Evolutionary conservation across 2,329 filamentous ascomycete genomes (phyloP).

Genomic region (Paramyrothecium roridum): DNA sequence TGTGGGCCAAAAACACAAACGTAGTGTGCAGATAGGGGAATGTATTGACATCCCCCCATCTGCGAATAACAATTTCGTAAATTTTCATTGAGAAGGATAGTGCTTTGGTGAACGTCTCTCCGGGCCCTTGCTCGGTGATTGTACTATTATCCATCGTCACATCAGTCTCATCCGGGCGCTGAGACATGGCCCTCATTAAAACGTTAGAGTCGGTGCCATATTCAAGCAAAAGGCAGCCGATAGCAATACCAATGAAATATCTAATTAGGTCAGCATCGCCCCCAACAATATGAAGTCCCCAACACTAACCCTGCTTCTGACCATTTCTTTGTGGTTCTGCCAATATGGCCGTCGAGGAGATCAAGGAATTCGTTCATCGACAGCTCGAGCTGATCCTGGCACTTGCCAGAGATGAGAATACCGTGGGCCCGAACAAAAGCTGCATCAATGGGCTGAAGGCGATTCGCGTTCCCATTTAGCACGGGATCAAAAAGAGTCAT

Average conservation of each 20-base stretch:
- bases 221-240: constrained; percentile 26
- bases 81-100: constrained; percentile 39
- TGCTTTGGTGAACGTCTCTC: constrained; percentile 29
- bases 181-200: constrained; percentile 37
- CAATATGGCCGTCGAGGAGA: constrained; percentile 56
- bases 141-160: constrained; percentile 16
- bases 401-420: constrained; percentile 56
- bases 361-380: constrained; percentile 47
- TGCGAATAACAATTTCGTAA: constrained; percentile 43
- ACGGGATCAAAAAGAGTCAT: constrained; percentile 65
- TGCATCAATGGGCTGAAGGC: constrained; percentile 44
- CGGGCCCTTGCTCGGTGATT: constrained; percentile 16
- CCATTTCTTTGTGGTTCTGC: constrained; percentile 47
- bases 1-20: constrained; percentile 54
- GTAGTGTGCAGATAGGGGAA: constrained; percentile 61
- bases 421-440: constrained; percentile 63
- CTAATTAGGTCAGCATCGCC: constrained; percentile 12
- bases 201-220: constrained; percentile 39
- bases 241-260: constrained; percentile 28
- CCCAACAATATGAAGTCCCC: neutral
- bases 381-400: constrained; percentile 40
- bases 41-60: constrained; percentile 55
- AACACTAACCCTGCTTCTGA: constrained; percentile 38
- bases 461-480: constrained; percentile 32
- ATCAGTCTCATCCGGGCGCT: constrained; percentile 21